Percentiles rank a stretch among this genome's conserved stretches.
phyloP scores from a whole-genome alignment of 306 rosid genomes.

The Canavalia ensiformis region DNA sequence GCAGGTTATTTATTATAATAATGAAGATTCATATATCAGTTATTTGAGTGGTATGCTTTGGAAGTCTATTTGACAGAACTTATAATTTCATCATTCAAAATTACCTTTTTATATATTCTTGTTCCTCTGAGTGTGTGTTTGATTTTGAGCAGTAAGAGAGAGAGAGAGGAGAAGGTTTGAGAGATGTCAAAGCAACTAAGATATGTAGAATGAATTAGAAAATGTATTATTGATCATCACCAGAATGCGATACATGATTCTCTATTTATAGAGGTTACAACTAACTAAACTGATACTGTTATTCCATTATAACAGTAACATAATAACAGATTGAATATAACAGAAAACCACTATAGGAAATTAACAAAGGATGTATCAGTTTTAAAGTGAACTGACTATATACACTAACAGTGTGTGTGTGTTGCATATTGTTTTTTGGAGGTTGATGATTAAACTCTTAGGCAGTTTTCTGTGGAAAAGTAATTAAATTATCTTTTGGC shows the following conservation, averaged over 20 bases:
- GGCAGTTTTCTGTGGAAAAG: not conserved
- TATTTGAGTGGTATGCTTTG: not conserved
- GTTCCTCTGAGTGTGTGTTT: not conserved
- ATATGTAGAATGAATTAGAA: too few relatives aligned
- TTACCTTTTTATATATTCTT: not conserved
- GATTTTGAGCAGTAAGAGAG: too few relatives aligned
- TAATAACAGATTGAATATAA: too few relatives aligned
- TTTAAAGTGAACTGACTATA: not conserved
- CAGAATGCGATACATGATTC: too few relatives aligned
- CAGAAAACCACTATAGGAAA: too few relatives aligned
- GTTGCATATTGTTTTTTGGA: not conserved
- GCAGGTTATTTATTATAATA: not conserved
- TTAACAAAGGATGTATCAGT: not conserved
- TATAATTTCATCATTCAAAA: not conserved
- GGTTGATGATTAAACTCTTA: slow-evolving; percentile 1
- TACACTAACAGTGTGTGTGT: too few relatives aligned
- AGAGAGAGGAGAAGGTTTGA: too few relatives aligned
- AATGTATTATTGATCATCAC: too few relatives aligned
- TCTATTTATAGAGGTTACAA: too few relatives aligned
- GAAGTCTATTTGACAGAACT: not conserved
- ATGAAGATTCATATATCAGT: not conserved
- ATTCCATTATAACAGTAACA: too few relatives aligned
- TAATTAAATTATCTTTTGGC: slow-evolving; percentile 6
- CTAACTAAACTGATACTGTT: too few relatives aligned
- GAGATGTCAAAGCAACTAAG: too few relatives aligned